phyloP scores from a whole-genome alignment of 2,329 filamentous ascomycete species.

The Fusarium sp. region DNA sequence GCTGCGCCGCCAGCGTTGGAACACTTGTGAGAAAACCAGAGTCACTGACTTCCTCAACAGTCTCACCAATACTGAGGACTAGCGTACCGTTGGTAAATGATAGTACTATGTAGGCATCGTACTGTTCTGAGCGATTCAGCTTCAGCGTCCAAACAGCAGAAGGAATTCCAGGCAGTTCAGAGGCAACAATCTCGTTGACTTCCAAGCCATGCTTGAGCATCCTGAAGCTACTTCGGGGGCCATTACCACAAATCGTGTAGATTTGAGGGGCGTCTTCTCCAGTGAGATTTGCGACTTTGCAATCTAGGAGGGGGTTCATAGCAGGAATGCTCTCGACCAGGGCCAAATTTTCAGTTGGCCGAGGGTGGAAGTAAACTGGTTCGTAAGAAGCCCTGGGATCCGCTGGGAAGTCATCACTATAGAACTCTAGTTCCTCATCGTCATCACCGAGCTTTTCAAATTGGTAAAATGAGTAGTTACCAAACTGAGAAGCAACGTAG shows the following conservation, averaged over 20 bases:
- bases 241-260: conserved; percentile 89
- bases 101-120: conserved; percentile 94
- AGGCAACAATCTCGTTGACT: conserved; percentile 95
- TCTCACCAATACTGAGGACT: conserved; percentile 94
- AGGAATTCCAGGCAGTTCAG: conserved; percentile 86
- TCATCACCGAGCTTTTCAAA: conserved; percentile 98
- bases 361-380: conserved; percentile 85
- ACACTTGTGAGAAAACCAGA: conserved; percentile 91
- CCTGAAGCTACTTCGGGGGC: conserved; percentile 88
- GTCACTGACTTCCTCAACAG: conserved; percentile 93
- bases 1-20: conserved; percentile 89
- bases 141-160: conserved; percentile 97
- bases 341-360: conserved; percentile 81
- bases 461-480: conserved; percentile 95
- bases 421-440: conserved; percentile 87
- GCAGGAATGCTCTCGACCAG: conserved; percentile 86
- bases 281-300: conserved; percentile 89
- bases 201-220: conserved; percentile 92
- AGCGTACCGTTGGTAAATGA: conserved; percentile 91
- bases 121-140: conserved; percentile 80
- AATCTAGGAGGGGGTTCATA: conserved; percentile 90
- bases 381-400: conserved; percentile 77
- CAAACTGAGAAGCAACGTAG: conserved; percentile 90
- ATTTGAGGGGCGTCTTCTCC: conserved; percentile 97
- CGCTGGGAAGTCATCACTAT: conserved; percentile 81